Evolutionary conservation across 2,329 filamentous ascomycete genomes (phyloP).

Genomic region (Fusarium protoensiforme): DNA sequence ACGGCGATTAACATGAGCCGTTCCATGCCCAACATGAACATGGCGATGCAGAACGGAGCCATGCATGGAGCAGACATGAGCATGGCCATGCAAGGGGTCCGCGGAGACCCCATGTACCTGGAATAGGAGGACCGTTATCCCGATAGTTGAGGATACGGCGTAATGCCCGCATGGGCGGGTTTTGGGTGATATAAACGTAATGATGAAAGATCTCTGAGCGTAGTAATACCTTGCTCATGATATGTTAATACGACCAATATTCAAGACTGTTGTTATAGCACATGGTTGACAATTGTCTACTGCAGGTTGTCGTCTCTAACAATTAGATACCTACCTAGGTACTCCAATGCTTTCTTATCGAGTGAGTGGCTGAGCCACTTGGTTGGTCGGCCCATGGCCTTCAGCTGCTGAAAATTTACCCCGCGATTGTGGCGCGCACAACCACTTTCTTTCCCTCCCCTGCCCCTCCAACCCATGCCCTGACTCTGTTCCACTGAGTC

Average conservation of each 20-base stretch:
- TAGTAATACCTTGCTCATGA: constrained; percentile 38
- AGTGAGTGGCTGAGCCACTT: constrained; percentile 32
- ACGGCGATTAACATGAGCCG: constrained; percentile 54
- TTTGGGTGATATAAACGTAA: constrained; percentile 40
- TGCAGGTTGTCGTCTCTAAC: neutral
- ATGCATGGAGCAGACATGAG: constrained; percentile 57
- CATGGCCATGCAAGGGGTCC: constrained; percentile 58
- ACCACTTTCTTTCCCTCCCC: constrained; percentile 32
- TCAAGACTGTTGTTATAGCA: neutral
- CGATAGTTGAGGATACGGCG: neutral
- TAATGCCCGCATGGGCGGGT: constrained; percentile 15
- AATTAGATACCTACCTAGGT: neutral
- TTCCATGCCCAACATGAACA: constrained; percentile 60
- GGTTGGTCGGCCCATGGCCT: constrained; percentile 7
- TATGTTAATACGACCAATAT: constrained; percentile 47
- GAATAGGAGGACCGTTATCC: constrained; percentile 48
- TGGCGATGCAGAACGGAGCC: constrained; percentile 53
- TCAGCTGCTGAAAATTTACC: constrained; percentile 41
- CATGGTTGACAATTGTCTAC: neutral
- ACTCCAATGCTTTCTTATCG: neutral
- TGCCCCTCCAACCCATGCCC: constrained; percentile 45
- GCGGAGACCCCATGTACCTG: constrained; percentile 64
- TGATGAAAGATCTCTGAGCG: constrained; percentile 44
- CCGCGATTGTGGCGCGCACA: constrained; percentile 44
- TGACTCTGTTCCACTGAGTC: constrained; percentile 43